Percentiles rank a stretch among this genome's conserved stretches.
Evolutionary conservation across 2,329 filamentous ascomycete genomes (phyloP).

Genomic region (Cladosporium sp.): DNA sequence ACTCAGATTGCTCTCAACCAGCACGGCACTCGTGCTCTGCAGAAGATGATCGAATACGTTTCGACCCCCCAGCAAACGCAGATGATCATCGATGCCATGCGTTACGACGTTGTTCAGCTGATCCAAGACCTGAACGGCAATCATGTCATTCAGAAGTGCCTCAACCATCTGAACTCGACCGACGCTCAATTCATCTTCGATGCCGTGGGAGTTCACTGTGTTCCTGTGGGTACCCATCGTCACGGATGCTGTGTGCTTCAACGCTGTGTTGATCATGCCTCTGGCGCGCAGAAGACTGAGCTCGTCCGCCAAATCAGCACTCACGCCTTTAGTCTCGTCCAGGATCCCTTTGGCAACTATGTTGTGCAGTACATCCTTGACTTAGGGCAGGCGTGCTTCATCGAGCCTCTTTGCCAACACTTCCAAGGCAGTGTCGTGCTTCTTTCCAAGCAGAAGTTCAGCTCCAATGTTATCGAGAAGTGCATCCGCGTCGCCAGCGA

Average conservation of each 20-base stretch:
- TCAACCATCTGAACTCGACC: constrained; percentile 80
- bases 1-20: constrained; percentile 93
- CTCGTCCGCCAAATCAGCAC: constrained; percentile 82
- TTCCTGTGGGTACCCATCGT: constrained; percentile 91
- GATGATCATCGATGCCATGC: constrained; percentile 80
- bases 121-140: constrained; percentile 98
- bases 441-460: constrained; percentile 95
- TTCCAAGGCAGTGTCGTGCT: constrained; percentile 69
- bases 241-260: constrained; percentile 98
- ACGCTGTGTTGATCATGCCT: constrained; percentile 95
- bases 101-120: constrained; percentile 79
- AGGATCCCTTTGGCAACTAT: constrained; percentile 98
- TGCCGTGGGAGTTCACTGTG: constrained; percentile 79
- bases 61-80: constrained; percentile 78
- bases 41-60: constrained; percentile 99
- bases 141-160: constrained; percentile 97
- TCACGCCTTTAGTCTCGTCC: constrained; percentile 82
- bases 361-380: constrained; percentile 98
- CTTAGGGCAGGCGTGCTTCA: constrained; percentile 80
- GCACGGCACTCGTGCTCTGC: constrained; percentile 89
- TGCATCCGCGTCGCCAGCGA: constrained; percentile 73
- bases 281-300: constrained; percentile 80
- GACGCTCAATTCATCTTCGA: constrained; percentile 97
- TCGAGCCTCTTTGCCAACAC: constrained; percentile 76
- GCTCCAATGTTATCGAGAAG: constrained; percentile 98